Evolutionary conservation across 2,329 filamentous ascomycete species (phyloP).

Genomic region (Clonostachys rosea): DNA sequence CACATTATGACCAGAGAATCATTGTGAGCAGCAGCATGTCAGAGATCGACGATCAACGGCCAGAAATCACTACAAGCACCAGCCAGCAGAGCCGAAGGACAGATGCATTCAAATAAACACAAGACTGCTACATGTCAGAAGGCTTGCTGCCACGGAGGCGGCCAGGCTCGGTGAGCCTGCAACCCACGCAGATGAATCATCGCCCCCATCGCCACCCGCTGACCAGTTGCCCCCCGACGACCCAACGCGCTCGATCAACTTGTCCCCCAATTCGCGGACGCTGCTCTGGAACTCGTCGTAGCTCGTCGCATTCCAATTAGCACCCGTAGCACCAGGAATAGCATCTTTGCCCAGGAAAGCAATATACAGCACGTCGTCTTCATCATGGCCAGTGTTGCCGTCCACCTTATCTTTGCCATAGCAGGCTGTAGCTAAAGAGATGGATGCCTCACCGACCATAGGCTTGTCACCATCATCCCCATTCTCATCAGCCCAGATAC

Average conservation of each 20-base stretch:
- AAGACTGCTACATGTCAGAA: too few species aligned
- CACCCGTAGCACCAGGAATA: slow-evolving; percentile 46
- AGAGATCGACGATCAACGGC: too few species aligned
- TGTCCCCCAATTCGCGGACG: slow-evolving; percentile 44
- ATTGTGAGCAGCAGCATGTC: too few species aligned
- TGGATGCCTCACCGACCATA: slow-evolving; percentile 38
- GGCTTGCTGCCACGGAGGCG: too few species aligned
- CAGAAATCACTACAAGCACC: too few species aligned
- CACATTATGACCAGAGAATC: too few species aligned
- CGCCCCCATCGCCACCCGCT: too few species aligned
- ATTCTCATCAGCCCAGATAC: slow-evolving; percentile 53
- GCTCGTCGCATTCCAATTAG: slow-evolving; percentile 47
- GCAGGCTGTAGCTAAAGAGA: slow-evolving; percentile 23
- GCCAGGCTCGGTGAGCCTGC: too few species aligned
- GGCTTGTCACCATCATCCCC: slow-evolving; percentile 33
- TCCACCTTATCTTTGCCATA: slow-evolving; percentile 42
- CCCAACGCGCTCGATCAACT: slow-evolving; percentile 27
- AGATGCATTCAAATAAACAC: too few species aligned
- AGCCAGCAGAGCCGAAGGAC: too few species aligned
- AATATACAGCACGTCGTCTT: slow-evolving; percentile 57
- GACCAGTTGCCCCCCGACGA: too few species aligned
- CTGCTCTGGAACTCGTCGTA: slow-evolving; percentile 47
- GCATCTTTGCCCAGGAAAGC: slow-evolving; percentile 53
- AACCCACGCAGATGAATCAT: too few species aligned
- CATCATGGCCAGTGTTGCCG: slow-evolving; percentile 50